Base-by-base conservation (phyloP, 345 rosid species). In the Anacardium occidentale region DNA sequence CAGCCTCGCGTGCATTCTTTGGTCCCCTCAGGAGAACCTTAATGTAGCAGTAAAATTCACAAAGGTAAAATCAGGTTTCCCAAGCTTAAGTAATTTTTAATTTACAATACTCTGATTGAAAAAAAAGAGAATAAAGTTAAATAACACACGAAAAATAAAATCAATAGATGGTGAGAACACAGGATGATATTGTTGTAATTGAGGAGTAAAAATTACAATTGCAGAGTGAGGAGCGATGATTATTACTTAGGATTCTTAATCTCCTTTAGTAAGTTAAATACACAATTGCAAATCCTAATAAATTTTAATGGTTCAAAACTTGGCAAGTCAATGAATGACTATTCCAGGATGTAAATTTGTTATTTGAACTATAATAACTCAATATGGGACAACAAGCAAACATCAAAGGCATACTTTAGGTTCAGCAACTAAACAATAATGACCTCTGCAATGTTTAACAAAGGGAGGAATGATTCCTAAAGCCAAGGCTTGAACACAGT, bases 21-120 rank as follows among this genome's bases (percentile, higher is more conserved):
- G 92, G 92, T 48, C 92, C 92, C 71, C 94, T 79, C 25, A 89
- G 86, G 51, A 89, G 89, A 76, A 89, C 80, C 91, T 89, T 69
- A 22, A 58, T 21, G 32, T 55, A 14, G 62, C 50, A 50, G 32
- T 7, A 63, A 44, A 70, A 62, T n/a, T 42, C 59, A 37, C 53
- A 53, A 44, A 18, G 18, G 2, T 12, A 15, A 26, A n/a, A 52
- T 53, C 32, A 40, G 47, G 2, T 10, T 26, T 62, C 8, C 52
- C 11, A 5, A 22, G 15, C 20, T 51, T 20, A 18, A 54, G 42
- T n/a, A 48, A 21, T 22, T 21, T 62, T 51, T 4, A 9, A 24
- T 24, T 42, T 29, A 0, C 56, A 22, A 58, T 15, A 5, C 56
- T 21, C 45, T n/a, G 12, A 17, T 48, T 17, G 8, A 17, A 66